Conservation (phyloP, 2,329 filamentous ascomycete genomes). For the Penicillium italicum region DNA sequence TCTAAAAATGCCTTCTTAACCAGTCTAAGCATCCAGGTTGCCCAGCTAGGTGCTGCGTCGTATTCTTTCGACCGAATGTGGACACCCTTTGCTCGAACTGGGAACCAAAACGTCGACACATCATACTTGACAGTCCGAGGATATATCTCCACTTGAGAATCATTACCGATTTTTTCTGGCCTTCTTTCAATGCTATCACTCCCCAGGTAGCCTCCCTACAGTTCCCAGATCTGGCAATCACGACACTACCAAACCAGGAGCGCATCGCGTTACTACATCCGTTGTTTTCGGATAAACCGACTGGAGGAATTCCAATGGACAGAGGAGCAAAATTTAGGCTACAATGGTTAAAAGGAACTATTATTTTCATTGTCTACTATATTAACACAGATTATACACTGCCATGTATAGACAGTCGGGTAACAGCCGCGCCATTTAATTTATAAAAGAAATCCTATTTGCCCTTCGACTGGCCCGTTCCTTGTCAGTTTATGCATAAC, state of each 20-base stretch:
- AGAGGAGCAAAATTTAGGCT: too few relatives aligned
- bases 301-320: too few relatives aligned
- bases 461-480: not conserved
- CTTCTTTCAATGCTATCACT: not conserved
- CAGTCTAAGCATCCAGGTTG: too few relatives aligned
- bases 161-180: not conserved
- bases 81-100: not conserved
- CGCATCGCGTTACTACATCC: not conserved
- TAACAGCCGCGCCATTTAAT: not conserved
- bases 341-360: too few relatives aligned
- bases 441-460: not conserved
- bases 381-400: not conserved
- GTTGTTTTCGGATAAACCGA: not conserved
- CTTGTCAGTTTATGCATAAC: not conserved
- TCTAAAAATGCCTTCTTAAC: too few relatives aligned
- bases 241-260: not conserved
- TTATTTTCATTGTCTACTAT: too few relatives aligned
- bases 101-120: not conserved
- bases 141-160: not conserved
- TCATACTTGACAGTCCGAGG: not conserved
- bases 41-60: too few relatives aligned
- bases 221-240: not conserved
- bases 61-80: too few relatives aligned
- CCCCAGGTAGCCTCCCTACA: not conserved
- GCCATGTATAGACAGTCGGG: not conserved